These are phyloP conservation scores for Mycosphaerella sp. DNA, from an alignment of 2,329 filamentous ascomycete species.

Conservation along the genomic window DNA sequence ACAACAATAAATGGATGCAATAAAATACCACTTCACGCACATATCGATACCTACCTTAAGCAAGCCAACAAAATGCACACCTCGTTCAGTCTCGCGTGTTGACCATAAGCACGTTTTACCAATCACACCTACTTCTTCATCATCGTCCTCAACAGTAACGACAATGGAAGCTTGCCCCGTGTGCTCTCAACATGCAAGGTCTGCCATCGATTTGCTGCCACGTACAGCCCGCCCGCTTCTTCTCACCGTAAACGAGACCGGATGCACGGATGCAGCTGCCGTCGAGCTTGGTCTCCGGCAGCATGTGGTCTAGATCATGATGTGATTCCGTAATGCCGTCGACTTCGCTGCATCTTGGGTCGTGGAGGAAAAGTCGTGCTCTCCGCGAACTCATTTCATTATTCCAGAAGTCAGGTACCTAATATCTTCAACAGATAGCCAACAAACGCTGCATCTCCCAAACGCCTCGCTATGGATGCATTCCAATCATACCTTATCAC, in stretches of 20 bases:
- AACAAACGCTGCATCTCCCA: constrained; percentile 7
- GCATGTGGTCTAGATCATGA: neutral
- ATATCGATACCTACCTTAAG: no score
- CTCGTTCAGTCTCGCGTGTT: no score
- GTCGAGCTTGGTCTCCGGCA: neutral
- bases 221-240: neutral
- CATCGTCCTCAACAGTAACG: neutral
- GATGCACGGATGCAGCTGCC: neutral
- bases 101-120: no score
- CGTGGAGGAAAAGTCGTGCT: neutral
- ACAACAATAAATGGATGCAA: no score
- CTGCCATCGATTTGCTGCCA: neutral
- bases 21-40: no score
- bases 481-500: neutral
- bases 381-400: neutral
- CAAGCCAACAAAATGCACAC: no score
- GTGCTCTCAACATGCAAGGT: neutral
- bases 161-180: neutral
- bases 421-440: neutral
- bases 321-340: neutral
- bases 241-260: neutral
- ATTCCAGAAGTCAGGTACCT: neutral
- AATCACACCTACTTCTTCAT: no score
- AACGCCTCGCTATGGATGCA: constrained; percentile 18
- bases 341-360: neutral